A percentile compares a stretch with the other conserved stretches of the same genome.
Conservation (phyloP, 2,329 filamentous ascomycete genomes). For the Stromatinia cepivora region DNA sequence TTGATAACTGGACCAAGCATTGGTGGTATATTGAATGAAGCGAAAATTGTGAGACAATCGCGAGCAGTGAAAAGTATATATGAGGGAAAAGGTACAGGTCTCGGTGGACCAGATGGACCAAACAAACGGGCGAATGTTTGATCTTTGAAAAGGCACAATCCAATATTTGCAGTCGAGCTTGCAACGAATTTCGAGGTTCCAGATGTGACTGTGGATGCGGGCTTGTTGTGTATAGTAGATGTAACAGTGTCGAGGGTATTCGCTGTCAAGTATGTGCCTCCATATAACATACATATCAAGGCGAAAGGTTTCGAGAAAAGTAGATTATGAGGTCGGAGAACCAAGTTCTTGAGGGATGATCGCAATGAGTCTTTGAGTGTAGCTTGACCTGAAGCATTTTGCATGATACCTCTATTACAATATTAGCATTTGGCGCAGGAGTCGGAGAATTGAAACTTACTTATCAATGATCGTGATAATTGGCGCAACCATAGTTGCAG, state of each 20-base stretch:
- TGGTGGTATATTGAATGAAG: slow-evolving; percentile 85
- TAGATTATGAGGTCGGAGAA: slow-evolving; percentile 60
- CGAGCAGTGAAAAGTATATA: slow-evolving; percentile 78
- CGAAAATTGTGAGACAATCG: slow-evolving; percentile 88
- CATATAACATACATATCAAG: slow-evolving; percentile 75
- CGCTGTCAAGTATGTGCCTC: slow-evolving; percentile 84
- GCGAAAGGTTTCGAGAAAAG: slow-evolving; percentile 66
- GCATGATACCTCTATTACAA: slow-evolving; percentile 66
- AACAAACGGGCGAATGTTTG: slow-evolving; percentile 82
- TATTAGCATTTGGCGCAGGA: slow-evolving; percentile 27
- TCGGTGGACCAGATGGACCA: slow-evolving; percentile 57
- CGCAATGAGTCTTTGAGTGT: slow-evolving; percentile 60
- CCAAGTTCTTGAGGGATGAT: slow-evolving; percentile 55
- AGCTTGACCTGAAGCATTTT: slow-evolving; percentile 72
- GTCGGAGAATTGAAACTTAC: slow-evolving; percentile 48
- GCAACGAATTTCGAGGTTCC: slow-evolving; percentile 79
- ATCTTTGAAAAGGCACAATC: slow-evolving; percentile 87
- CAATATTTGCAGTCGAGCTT: slow-evolving; percentile 79
- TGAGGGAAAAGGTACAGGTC: slow-evolving; percentile 65
- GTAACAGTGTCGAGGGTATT: slow-evolving; percentile 81
- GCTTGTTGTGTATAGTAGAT: slow-evolving; percentile 59
- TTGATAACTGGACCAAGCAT: slow-evolving; percentile 70
- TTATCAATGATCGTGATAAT: slow-evolving; percentile 86
- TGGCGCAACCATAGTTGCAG: slow-evolving; percentile 76
- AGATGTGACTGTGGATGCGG: slow-evolving; percentile 65